Percentiles rank a stretch among this genome's conserved stretches.
phyloP scores from a whole-genome alignment of 169 alveolate species.

The Eimeria acervulina region DNA sequence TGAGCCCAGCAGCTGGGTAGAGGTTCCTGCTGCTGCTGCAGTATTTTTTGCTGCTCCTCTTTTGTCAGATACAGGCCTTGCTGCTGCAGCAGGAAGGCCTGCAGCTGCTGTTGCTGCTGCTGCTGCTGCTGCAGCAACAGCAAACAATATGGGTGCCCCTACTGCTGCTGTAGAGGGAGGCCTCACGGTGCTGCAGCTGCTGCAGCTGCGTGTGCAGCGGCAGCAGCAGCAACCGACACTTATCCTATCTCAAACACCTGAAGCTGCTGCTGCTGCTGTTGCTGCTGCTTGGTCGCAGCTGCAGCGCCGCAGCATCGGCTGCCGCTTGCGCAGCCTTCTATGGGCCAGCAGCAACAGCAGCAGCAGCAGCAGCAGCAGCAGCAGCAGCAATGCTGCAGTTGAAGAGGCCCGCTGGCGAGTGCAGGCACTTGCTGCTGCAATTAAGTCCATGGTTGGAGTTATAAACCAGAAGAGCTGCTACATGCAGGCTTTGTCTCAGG shows the following conservation, averaged over 20 bases:
- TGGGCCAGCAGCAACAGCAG: slow-evolving; percentile 64
- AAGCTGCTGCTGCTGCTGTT: too few relatives aligned
- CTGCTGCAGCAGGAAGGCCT: slow-evolving; percentile 20
- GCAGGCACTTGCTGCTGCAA: slow-evolving; percentile 17
- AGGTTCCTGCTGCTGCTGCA: slow-evolving; percentile 34
- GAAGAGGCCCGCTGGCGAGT: neutral
- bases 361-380: slow-evolving; percentile 39
- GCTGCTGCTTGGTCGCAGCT: neutral
- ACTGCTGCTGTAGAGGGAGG: slow-evolving; percentile 4
- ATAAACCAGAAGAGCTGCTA: neutral
- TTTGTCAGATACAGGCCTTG: slow-evolving; percentile 12
- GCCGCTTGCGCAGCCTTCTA: slow-evolving; percentile 11
- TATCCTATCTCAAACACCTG: neutral
- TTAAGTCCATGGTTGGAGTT: neutral
- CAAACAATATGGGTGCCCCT: neutral
- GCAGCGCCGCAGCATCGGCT: slow-evolving; percentile 52
- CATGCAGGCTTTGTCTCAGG: slow-evolving; percentile 25
- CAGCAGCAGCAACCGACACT: slow-evolving; percentile 57
- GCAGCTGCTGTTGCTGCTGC: neutral
- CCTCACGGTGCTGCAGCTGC: neutral
- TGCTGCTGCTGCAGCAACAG: slow-evolving; percentile 39
- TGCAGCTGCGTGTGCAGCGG: neutral
- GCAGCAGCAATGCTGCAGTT: neutral
- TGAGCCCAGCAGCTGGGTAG: slow-evolving; percentile 53
- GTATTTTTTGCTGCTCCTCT: slow-evolving; percentile 28